phyloP scores from a whole-genome alignment of 2,329 filamentous ascomycete species.

The Colletotrichum sp. region DNA sequence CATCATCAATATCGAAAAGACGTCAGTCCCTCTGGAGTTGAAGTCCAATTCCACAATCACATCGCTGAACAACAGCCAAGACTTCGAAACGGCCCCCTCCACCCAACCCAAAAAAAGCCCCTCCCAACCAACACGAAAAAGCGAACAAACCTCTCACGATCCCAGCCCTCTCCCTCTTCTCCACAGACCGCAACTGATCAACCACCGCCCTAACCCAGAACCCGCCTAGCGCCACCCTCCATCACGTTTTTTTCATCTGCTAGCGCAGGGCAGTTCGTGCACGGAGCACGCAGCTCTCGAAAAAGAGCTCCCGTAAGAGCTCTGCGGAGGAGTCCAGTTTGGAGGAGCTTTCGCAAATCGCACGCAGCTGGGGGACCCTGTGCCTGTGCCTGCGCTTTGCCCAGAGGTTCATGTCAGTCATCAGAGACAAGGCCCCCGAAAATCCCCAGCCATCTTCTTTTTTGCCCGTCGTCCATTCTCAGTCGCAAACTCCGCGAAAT shows the following conservation, averaged over 20 bases:
- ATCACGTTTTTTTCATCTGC: background rate
- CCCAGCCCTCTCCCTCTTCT: background rate
- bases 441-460: conserved; percentile 3
- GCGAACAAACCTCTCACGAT: background rate
- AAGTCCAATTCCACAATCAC: background rate
- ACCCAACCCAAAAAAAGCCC: background rate
- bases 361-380: background rate
- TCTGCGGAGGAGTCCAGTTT: background rate
- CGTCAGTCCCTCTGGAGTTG: background rate
- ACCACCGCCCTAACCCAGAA: background rate
- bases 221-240: background rate
- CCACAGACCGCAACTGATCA: conserved; percentile 17
- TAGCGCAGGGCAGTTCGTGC: background rate
- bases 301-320: background rate
- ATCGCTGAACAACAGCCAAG: background rate
- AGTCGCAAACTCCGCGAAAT: background rate
- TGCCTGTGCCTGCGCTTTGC: background rate
- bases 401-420: background rate
- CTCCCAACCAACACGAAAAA: background rate
- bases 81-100: background rate
- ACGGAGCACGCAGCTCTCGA: background rate
- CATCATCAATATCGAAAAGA: background rate
- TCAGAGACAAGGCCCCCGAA: background rate
- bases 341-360: background rate
- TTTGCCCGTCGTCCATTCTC: background rate